Base-by-base conservation (phyloP, 192 early-diverging fungal genomes). In the Lunasporangiospora selenospora region DNA sequence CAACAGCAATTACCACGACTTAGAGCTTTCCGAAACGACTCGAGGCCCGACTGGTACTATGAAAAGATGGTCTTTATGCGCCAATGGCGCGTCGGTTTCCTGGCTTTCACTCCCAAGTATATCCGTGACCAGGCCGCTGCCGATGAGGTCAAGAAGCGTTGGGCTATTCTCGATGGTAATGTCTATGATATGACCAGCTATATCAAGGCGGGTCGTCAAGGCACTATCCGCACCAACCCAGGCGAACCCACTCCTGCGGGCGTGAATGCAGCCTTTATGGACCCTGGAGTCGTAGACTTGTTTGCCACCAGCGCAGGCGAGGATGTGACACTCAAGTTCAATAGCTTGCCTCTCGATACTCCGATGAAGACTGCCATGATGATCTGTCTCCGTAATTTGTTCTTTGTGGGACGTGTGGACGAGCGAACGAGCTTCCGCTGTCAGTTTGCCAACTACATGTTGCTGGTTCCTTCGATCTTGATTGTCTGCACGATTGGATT, bases 331-430 rank as follows among this genome's bases (percentile, higher is more conserved):
- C 51, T 63, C 6, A 64, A 69, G 63, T 92, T 80, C 76, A 83
- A 89, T 48, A 65, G 53, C 12, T 58, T 88, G 67, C 77, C 83
- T 33, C 62, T 87, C 39, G 77, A 77, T 41, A 4, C 63, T 32
- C 63, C 65, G 4, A 57, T 76, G 36, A 81, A 81, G 56, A 61
- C 73, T 6, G 65, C 76, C 39, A 86, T 88, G 59, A 29, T 79
- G 58, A 81, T 89, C 36, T 99, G 97, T 78, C 67, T 99, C 56
- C 84, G 90, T 27, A 88, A 90, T 44, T 76, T 92, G 2, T 95
- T 95, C 77, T 93, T 92, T 77, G 83, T 91, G 23, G 97, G 94
- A 34, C 85, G 86, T 31, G 87, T 96, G 4, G 97, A 98, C 70
- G 64, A 80, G 53, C 91, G 97, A 44, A 92, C 89, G 29, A 89